phyloP scores from a whole-genome alignment of 228 moss, liverwort and hornwort genomes.

The Sphagnum magellanicum region DNA sequence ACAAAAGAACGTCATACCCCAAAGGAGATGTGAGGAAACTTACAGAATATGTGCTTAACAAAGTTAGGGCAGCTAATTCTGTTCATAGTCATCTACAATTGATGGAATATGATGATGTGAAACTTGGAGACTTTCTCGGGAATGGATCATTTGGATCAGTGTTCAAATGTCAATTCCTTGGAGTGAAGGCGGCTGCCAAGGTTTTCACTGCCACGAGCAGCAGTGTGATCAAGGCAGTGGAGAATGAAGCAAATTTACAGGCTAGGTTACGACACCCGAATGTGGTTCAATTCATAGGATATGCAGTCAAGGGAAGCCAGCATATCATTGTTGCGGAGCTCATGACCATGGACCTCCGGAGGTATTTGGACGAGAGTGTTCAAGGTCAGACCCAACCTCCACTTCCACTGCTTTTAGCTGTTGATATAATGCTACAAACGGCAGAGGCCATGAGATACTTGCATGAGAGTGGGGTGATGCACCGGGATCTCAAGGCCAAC shows the following conservation, averaged over 20 bases:
- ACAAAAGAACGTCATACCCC: too few species aligned
- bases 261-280: constrained; percentile 26
- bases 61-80: too few species aligned
- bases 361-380: constrained; percentile 18
- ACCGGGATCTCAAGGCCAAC: constrained; percentile 28
- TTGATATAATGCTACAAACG: constrained; percentile 29
- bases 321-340: constrained; percentile 33
- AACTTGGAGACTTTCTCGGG: too few species aligned
- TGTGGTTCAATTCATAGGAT: constrained; percentile 40
- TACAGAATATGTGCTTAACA: too few species aligned
- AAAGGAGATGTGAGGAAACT: too few species aligned
- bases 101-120: too few species aligned
- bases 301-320: constrained; percentile 18
- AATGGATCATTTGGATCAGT: constrained; percentile 27
- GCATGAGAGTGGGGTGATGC: constrained; percentile 28
- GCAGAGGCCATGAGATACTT: constrained; percentile 44
- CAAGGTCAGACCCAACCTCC: too few species aligned
- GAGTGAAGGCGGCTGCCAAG: constrained; percentile 27
- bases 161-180: constrained; percentile 42
- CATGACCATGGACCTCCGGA: constrained; percentile 18
- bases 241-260: constrained; percentile 19
- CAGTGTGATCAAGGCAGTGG: constrained; percentile 25
- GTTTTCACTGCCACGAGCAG: too few species aligned
- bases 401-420: constrained; percentile 27
- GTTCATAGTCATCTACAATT: too few species aligned